Conservation (phyloP, 495 filamentous ascomycete species). For the Aspergillus kassunensis region DNA sequence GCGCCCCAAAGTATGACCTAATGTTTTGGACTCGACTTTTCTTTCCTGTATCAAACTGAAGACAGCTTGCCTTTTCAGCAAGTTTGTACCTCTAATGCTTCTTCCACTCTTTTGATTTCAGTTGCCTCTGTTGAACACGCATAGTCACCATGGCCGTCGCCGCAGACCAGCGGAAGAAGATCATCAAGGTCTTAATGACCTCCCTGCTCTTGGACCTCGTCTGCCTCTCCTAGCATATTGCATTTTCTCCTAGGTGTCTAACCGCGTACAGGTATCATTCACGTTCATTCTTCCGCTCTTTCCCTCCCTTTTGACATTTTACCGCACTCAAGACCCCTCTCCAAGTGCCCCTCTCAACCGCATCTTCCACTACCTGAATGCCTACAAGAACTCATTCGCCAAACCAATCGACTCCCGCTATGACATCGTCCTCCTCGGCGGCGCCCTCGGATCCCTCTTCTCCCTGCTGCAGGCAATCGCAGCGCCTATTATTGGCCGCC, state of each 20-base stretch:
- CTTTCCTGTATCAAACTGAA: neutral
- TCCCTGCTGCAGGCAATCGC: constrained; percentile 90
- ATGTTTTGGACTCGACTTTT: neutral
- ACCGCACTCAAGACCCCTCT: constrained; percentile 63
- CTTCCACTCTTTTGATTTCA: constrained; percentile 6
- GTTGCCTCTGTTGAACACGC: constrained; percentile 3
- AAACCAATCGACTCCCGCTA: constrained; percentile 93
- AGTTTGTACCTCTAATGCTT: too few relatives aligned
- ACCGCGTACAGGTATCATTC: constrained; percentile 62
- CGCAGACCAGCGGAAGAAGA: constrained; percentile 62
- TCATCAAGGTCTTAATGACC: constrained; percentile 74
- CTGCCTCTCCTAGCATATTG: constrained; percentile 11
- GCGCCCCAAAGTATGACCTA: neutral
- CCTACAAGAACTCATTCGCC: constrained; percentile 92
- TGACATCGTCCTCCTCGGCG: constrained; percentile 94
- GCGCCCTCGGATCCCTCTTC: constrained; percentile 89
- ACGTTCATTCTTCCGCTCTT: constrained; percentile 99
- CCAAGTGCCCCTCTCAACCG: constrained; percentile 64
- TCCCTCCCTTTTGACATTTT: constrained; percentile 90
- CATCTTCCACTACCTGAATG: constrained; percentile 79
- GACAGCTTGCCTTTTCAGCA: constrained; percentile 1
- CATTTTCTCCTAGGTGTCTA: neutral
- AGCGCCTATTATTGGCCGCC: constrained; percentile 81
- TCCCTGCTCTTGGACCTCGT: constrained; percentile 70
- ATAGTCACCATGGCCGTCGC: constrained; percentile 34